Evolutionary conservation across 306 rosid genomes (phyloP).

Genomic region (Albizia julibrissin): DNA sequence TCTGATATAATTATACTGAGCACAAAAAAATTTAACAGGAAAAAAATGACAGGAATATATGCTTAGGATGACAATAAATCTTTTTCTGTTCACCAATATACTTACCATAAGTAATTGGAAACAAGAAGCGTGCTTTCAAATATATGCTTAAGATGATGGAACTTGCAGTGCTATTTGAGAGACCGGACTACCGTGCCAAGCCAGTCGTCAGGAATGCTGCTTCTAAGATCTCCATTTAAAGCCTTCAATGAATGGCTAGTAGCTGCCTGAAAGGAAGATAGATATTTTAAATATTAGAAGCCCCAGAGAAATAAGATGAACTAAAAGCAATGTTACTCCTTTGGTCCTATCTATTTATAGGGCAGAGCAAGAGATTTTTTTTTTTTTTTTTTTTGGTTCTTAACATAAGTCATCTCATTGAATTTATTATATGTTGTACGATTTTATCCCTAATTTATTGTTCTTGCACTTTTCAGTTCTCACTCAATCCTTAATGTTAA

Average conservation of each 20-base stretch:
- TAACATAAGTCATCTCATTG: no score
- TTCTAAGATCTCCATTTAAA: slow-evolving; percentile 68
- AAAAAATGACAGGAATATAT: neutral
- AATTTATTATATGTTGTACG: no score
- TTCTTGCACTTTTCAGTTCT: no score
- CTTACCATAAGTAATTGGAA: neutral
- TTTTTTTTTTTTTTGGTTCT: no score
- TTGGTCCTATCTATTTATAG: no score
- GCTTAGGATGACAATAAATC: neutral
- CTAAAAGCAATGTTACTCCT: neutral
- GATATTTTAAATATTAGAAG: slow-evolving; percentile 24
- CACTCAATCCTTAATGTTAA: no score
- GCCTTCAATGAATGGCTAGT: slow-evolving; percentile 77
- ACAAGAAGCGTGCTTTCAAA: neutral
- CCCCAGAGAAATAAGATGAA: slow-evolving; percentile 9
- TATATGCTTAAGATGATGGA: slow-evolving; percentile 17
- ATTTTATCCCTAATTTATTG: neutral
- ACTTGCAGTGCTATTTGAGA: slow-evolving; percentile 28
- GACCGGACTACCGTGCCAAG: slow-evolving; percentile 76
- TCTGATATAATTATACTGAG: neutral
- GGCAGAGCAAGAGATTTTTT: no score
- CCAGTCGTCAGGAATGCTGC: slow-evolving; percentile 80
- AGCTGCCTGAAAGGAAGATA: slow-evolving; percentile 68
- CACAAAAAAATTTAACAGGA: neutral
- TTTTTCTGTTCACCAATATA: neutral